Conservation (phyloP, 2,329 filamentous ascomycete species). For the Colletotrichum tabaci region DNA sequence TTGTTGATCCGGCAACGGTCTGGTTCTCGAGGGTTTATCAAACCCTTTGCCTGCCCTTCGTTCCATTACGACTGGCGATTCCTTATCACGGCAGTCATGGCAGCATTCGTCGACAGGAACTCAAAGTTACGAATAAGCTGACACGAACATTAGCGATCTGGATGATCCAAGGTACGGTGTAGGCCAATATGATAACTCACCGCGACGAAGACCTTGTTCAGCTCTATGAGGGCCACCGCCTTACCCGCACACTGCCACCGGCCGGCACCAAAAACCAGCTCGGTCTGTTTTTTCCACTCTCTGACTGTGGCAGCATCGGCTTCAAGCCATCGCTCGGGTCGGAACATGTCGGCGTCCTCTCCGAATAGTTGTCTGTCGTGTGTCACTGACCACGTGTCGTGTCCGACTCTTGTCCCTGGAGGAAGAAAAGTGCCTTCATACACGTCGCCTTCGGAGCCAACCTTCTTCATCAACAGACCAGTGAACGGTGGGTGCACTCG, state of each 20-base stretch:
- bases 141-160: constrained; percentile 46
- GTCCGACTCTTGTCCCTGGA: constrained; percentile 56
- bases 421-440: constrained; percentile 55
- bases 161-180: background rate
- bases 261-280: constrained; percentile 60
- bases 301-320: constrained; percentile 48
- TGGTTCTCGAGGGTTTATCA: no score
- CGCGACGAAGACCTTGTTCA: constrained; percentile 60
- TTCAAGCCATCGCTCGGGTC: constrained; percentile 64
- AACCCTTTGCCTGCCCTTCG: no score
- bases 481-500: constrained; percentile 65
- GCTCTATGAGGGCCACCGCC: constrained; percentile 60
- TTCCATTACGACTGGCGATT: background rate
- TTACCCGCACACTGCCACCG: constrained; percentile 61
- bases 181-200: constrained; percentile 46
- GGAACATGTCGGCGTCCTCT: constrained; percentile 59
- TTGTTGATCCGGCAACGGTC: no score
- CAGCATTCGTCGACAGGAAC: constrained; percentile 7
- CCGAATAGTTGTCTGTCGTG: constrained; percentile 60
- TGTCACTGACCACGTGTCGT: constrained; percentile 57
- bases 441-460: constrained; percentile 57
- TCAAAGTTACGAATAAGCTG: constrained; percentile 44
- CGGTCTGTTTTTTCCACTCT: constrained; percentile 53
- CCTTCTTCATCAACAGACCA: constrained; percentile 64
- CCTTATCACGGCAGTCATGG: background rate